Evolutionary conservation across 805 yeast species (phyloP).

Genomic region (Ogataea trehaloabstinens): DNA sequence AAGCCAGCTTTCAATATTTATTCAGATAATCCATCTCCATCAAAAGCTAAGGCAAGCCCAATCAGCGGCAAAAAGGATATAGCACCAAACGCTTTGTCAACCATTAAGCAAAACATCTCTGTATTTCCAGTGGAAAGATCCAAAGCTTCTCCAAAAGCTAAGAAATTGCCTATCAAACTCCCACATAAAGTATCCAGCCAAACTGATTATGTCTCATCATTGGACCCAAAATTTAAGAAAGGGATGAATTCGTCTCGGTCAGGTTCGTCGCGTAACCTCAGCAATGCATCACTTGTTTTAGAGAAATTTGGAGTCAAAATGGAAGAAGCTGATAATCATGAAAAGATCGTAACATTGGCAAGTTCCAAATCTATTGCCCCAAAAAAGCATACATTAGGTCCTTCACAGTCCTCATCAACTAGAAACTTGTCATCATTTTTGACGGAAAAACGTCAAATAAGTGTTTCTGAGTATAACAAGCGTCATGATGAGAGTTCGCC

Average conservation of each 20-base stretch:
- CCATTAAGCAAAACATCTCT: neutral
- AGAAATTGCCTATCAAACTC: neutral
- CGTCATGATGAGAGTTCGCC: neutral
- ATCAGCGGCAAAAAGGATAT: neutral
- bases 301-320: constrained; percentile 29
- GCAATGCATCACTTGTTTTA: constrained; percentile 23
- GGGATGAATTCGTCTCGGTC: neutral
- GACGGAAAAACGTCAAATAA: constrained; percentile 11
- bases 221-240: constrained; percentile 22
- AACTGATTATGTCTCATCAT: constrained; percentile 12
- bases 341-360: constrained; percentile 2
- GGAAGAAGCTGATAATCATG: constrained; percentile 23
- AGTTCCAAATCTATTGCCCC: neutral
- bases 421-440: constrained; percentile 27
- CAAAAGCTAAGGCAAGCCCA: neutral
- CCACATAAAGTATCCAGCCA: neutral
- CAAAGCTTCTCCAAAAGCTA: neutral
- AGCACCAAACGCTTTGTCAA: neutral
- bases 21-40: constrained; percentile 5
- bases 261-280: constrained; percentile 3
- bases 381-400: constrained; percentile 7
- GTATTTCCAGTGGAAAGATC: neutral
- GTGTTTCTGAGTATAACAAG: constrained; percentile 21
- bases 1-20: constrained; percentile 1
- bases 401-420: constrained; percentile 27